Percentiles rank a stretch among this genome's conserved stretches.
Evolutionary conservation across 768 basidiomycete species (phyloP).

Genomic region (Panaeolus papilionaceus): DNA sequence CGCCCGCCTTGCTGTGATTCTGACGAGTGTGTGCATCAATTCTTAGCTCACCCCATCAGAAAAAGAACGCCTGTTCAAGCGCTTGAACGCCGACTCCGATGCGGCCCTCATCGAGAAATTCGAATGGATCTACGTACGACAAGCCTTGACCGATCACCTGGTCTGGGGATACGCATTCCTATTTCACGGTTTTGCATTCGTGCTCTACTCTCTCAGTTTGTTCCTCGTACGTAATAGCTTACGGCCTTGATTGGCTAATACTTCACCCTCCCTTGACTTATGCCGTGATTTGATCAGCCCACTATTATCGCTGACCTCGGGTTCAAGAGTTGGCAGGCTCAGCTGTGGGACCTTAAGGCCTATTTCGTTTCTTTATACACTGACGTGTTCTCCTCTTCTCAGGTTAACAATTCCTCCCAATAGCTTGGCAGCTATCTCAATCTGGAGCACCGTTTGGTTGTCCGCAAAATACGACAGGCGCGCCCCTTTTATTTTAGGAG

Average conservation of each 20-base stretch:
- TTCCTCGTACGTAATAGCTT: conserved; percentile 50
- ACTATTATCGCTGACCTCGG: conserved; percentile 66
- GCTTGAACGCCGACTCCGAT: conserved; percentile 60
- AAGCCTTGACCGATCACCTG: conserved; percentile 62
- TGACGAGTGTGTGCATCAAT: conserved; percentile 25
- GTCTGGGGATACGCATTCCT: conserved; percentile 66
- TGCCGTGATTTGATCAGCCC: conserved; percentile 42
- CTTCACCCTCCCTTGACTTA: not conserved
- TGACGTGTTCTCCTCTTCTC: not conserved
- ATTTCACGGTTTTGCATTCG: conserved; percentile 68
- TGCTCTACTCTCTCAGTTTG: conserved; percentile 61
- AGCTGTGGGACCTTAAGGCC: conserved; percentile 46
- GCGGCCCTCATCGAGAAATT: conserved; percentile 59
- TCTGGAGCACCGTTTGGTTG: conserved; percentile 56
- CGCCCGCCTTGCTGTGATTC: conserved; percentile 30
- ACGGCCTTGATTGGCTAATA: not conserved
- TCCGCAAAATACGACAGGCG: conserved; percentile 51
- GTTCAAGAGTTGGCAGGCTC: conserved; percentile 64
- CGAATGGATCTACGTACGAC: conserved; percentile 60
- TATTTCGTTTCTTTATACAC: not conserved
- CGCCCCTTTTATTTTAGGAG: conserved; percentile 59
- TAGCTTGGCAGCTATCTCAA: conserved; percentile 52
- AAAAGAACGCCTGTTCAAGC: conserved; percentile 52
- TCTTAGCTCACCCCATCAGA: conserved; percentile 60
- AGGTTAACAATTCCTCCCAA: conserved; percentile 68